These are phyloP conservation scores for Ceratobasidium sp. DNA, from an alignment of 1,284 basidiomycete species.

Conservation along the genomic window DNA sequence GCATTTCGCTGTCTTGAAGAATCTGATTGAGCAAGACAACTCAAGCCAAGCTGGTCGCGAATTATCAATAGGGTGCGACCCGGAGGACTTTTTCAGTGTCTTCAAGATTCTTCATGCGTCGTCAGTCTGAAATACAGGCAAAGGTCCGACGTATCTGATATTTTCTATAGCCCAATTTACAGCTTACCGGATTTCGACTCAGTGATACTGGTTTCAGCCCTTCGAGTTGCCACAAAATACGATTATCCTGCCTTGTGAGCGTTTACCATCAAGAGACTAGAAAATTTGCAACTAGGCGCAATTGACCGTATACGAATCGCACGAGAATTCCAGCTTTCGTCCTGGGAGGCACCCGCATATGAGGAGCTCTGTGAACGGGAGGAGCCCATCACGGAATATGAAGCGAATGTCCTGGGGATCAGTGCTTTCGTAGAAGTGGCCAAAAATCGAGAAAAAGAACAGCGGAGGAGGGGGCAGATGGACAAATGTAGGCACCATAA, in stretches of 20 bases:
- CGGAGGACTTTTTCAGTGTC: background rate
- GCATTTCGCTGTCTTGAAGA: background rate
- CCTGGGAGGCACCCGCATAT: slow-evolving; percentile 16
- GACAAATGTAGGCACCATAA: too few species aligned
- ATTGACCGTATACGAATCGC: slow-evolving; percentile 6
- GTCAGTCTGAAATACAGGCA: background rate
- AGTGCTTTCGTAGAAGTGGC: background rate
- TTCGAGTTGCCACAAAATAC: slow-evolving; percentile 3
- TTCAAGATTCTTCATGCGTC: slow-evolving; percentile 25
- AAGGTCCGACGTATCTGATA: background rate
- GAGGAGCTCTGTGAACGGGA: slow-evolving; percentile 1
- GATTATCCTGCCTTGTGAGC: background rate
- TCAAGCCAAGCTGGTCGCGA: background rate
- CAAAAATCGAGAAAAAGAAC: too few species aligned
- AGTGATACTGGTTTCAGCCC: background rate
- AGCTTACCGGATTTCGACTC: slow-evolving; percentile 2
- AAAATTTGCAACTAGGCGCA: background rate
- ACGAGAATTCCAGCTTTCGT: background rate
- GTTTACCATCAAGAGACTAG: background rate
- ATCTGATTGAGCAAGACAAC: background rate
- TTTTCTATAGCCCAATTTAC: background rate
- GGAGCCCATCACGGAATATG: background rate
- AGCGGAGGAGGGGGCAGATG: too few species aligned
- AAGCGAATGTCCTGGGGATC: slow-evolving; percentile 3
- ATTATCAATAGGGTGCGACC: background rate